Percentiles rank a stretch among this genome's conserved stretches.
phyloP scores from a whole-genome alignment of 805 yeast species.

The Saccharomycopsis sp. region DNA sequence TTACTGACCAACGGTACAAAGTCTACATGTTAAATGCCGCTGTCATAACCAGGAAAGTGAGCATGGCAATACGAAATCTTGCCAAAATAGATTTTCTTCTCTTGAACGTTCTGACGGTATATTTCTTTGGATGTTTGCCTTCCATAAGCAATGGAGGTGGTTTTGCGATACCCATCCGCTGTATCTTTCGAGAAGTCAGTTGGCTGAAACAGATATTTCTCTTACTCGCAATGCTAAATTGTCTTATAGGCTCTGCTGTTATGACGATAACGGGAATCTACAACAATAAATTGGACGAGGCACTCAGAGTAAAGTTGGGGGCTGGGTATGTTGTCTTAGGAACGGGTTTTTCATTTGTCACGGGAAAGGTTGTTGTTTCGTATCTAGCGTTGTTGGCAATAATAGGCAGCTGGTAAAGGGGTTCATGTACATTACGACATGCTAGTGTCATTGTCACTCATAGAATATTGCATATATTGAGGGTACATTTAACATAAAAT shows the following conservation, averaged over 20 bases:
- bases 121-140: not conserved
- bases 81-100: not conserved
- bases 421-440: too few relatives aligned
- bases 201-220: not conserved
- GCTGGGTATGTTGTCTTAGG: conserved; percentile 7
- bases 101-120: not conserved
- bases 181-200: not conserved
- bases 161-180: not conserved
- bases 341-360: conserved; percentile 7
- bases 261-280: not conserved
- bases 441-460: too few relatives aligned
- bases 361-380: not conserved
- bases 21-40: not conserved
- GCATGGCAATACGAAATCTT: not conserved
- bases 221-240: not conserved
- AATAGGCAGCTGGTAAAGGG: too few relatives aligned
- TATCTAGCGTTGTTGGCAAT: not conserved
- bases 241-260: not conserved
- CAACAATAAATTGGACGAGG: not conserved
- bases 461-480: too few relatives aligned
- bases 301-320: not conserved
- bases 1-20: not conserved
- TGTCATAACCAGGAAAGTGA: not conserved
- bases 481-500: too few relatives aligned
- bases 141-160: not conserved